Base-by-base conservation (phyloP, 495 filamentous ascomycete genomes). In the Jackrogersella minutella region DNA sequence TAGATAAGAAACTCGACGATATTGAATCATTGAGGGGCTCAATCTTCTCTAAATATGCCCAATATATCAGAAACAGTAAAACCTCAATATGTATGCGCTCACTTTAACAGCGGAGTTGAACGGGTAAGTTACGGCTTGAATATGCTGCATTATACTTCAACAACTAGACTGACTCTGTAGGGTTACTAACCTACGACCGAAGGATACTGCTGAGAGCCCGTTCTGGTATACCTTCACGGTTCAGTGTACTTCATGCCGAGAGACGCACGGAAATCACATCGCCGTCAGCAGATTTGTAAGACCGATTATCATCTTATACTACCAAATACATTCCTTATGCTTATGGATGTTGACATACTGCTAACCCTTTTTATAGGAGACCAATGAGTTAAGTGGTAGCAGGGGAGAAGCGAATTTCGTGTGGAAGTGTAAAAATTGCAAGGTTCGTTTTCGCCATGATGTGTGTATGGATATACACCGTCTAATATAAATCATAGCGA, bases 171-270 rank as follows among this genome's bases (percentile, higher is more conserved):
- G 70, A 28, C 51, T 33, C n/a, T 39, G 44, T 68, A 98, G 96
- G 7, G 92, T 99, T 16, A 97, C 93, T 50, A 88, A 92, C 63
- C 88, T 99, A 52, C 87, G 86, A 54, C 96, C 95, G 0, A 80
- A 89, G 62, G 95, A 99, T 76, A 91, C 89, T 2, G 79, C 84
- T 49, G 90, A 90, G 5, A 85, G 83, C 54, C 92, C 92, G 0
- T 98, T 96, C 79, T 95, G 86, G 81, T 99, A 96, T 81, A 97
- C 90, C 46, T 97, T 99, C 86, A 92, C 89, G 71, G 94, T 99
- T 39, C 90, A 97, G 81, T 99, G 95, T 77, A 96, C 90, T 9
- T 96, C 93, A 21, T 99, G 95, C 76, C 86, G 91, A 50, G 95
- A 99, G 79, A 87, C 79, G 0, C 96, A 99, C 75, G 87, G 90